phyloP scores from a whole-genome alignment of 805 yeast genomes.

The Diddensiella santjacobensis region DNA sequence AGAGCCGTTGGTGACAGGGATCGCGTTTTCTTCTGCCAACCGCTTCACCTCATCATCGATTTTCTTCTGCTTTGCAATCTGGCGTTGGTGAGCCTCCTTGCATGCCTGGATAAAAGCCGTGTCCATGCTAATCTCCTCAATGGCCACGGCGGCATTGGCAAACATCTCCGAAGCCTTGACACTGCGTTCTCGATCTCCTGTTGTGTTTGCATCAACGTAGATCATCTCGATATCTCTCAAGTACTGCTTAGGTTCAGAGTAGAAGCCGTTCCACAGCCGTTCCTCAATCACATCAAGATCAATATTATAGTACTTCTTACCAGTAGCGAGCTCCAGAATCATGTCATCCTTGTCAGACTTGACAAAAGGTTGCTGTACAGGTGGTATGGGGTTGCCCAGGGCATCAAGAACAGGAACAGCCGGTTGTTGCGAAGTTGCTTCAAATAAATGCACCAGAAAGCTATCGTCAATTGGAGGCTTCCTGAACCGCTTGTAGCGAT shows the following conservation, averaged over 20 bases:
- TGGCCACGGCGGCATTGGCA: conserved; percentile 92
- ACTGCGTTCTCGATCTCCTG: conserved; percentile 80
- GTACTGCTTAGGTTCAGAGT: conserved; percentile 88
- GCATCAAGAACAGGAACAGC: conserved; percentile 3
- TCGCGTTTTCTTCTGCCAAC: background rate
- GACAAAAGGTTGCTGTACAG: conserved; percentile 18
- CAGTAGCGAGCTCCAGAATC: conserved; percentile 78
- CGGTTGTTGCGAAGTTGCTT: conserved; percentile 37
- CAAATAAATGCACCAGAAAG: conserved; percentile 71
- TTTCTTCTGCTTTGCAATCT: conserved; percentile 24
- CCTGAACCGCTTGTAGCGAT: conserved; percentile 80
- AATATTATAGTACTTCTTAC: conserved; percentile 74
- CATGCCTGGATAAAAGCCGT: conserved; percentile 76
- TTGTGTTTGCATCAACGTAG: conserved; percentile 65
- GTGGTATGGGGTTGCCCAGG: background rate
- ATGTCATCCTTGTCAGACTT: conserved; percentile 56
- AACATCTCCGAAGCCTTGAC: conserved; percentile 87
- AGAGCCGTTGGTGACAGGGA: background rate
- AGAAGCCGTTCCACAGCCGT: conserved; percentile 93
- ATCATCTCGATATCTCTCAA: conserved; percentile 81
- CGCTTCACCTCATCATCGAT: conserved; percentile 21
- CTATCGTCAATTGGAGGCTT: conserved; percentile 86
- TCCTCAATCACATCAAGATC: conserved; percentile 93
- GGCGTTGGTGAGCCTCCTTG: conserved; percentile 60
- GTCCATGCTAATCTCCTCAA: conserved; percentile 67